phyloP scores from a whole-genome alignment of 2,329 filamentous ascomycete species.

The Fusarium tanahbumbuense region DNA sequence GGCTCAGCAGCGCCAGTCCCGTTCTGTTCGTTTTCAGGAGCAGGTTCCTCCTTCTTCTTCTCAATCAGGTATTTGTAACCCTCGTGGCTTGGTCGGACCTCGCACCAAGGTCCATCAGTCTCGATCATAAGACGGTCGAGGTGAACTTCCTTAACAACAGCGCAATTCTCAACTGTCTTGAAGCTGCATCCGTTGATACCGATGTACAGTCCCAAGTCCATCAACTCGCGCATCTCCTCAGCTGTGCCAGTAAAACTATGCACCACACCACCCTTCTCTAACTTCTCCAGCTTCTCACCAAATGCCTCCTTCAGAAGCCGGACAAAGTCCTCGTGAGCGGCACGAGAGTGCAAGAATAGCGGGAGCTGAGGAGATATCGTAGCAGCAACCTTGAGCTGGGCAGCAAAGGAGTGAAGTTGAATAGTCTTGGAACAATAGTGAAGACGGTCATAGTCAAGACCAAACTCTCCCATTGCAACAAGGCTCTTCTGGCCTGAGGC shows the following conservation, averaged over 20 bases:
- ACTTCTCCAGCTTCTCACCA: constrained; percentile 68
- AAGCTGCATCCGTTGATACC: constrained; percentile 97
- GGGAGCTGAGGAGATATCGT: constrained; percentile 78
- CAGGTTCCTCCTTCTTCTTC: constrained; percentile 50
- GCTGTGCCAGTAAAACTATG: constrained; percentile 93
- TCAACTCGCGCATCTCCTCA: constrained; percentile 84
- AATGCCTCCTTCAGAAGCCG: constrained; percentile 70
- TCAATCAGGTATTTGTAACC: constrained; percentile 76
- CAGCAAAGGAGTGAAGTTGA: constrained; percentile 86
- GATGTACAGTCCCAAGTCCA: constrained; percentile 85
- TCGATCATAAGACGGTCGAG: constrained; percentile 89
- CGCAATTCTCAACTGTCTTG: constrained; percentile 92
- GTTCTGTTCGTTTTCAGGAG: constrained; percentile 42
- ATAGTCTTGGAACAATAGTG: constrained; percentile 82
- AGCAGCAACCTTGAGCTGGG: constrained; percentile 82
- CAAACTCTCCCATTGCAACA: constrained; percentile 93
- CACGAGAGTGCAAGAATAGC: constrained; percentile 91
- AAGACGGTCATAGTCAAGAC: constrained; percentile 94
- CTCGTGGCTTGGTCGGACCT: constrained; percentile 89
- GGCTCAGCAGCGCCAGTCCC: constrained; percentile 29
- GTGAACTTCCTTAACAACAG: constrained; percentile 82
- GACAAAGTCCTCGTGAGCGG: constrained; percentile 88
- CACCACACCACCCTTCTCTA: constrained; percentile 84
- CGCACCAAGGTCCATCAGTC: constrained; percentile 98
- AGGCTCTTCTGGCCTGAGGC: constrained; percentile 57